Conservation (phyloP, 2,329 filamentous ascomycete species). For the Aspergillus clavatus region DNA sequence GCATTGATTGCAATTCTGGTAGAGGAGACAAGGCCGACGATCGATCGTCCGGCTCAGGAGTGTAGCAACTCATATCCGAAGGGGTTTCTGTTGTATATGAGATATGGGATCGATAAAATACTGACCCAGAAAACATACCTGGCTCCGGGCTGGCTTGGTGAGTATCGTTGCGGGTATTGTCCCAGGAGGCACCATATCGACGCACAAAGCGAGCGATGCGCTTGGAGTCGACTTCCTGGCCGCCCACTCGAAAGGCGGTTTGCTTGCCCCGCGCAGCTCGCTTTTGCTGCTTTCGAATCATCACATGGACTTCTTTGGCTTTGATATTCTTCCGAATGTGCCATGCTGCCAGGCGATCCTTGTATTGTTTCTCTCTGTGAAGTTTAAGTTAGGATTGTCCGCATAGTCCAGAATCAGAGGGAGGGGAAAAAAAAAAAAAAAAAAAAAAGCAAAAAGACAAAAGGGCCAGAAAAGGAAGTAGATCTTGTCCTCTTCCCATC, state of each 20-base stretch:
- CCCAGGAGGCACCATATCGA: constrained; percentile 28
- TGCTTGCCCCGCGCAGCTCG: constrained; percentile 35
- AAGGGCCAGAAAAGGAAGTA: too few species aligned
- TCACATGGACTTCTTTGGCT: constrained; percentile 34
- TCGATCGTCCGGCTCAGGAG: constrained; percentile 31
- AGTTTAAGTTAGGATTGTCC: constrained; percentile 6
- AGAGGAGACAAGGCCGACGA: constrained; percentile 26
- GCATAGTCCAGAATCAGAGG: too few species aligned
- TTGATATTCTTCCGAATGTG: constrained; percentile 38
- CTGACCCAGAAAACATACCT: constrained; percentile 16
- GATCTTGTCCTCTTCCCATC: too few species aligned
- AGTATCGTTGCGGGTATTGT: constrained; percentile 16
- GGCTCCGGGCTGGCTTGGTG: constrained; percentile 30
- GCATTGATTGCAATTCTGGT: constrained; percentile 24
- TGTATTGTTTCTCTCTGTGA: constrained; percentile 37
- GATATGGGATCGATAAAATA: too few species aligned
- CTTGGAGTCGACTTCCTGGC: constrained; percentile 32
- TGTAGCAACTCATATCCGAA: constrained; percentile 37
- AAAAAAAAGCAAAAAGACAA: neutral
- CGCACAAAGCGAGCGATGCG: constrained; percentile 33
- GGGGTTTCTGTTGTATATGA: constrained; percentile 34
- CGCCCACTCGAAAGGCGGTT: constrained; percentile 32
- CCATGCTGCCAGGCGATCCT: constrained; percentile 36
- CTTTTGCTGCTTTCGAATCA: constrained; percentile 36
- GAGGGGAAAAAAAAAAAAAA: constrained; percentile 6